Conservation (phyloP, 345 rosid species). For the Pistacia integerrima region DNA sequence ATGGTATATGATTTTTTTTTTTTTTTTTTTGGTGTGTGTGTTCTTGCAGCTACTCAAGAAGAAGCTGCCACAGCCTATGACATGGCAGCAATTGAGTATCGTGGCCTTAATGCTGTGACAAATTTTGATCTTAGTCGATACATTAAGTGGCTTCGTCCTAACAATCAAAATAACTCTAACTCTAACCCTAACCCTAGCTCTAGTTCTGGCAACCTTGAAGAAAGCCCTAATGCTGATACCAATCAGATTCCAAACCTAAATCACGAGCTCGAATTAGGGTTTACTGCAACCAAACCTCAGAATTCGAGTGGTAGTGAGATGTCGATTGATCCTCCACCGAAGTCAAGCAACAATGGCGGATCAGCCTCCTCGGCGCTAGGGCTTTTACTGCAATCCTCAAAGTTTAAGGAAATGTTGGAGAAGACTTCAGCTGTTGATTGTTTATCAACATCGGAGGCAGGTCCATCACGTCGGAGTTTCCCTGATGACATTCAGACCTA, state of each 20-base stretch:
- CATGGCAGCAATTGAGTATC: conserved; percentile 89
- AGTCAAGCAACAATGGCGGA: not conserved
- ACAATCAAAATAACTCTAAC: not conserved
- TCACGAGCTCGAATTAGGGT: not conserved
- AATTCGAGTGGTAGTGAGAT: conserved; percentile 1
- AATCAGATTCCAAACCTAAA: conserved; percentile 9
- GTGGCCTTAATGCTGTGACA: conserved; percentile 90
- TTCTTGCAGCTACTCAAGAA: conserved; percentile 80
- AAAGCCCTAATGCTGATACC: not conserved
- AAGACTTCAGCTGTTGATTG: conserved; percentile 38
- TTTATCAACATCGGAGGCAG: conserved; percentile 26
- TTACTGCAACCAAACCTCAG: not conserved
- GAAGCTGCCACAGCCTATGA: conserved; percentile 96
- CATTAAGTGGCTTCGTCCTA: conserved; percentile 46
- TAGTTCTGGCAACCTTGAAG: not conserved
- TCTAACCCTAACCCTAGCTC: not conserved
- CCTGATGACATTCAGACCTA: conserved; percentile 50
- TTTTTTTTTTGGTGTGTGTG: not conserved
- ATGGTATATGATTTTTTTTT: not conserved
- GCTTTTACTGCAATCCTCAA: conserved; percentile 48
- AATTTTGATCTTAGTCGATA: conserved; percentile 93
- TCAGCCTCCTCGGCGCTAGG: conserved; percentile 46
- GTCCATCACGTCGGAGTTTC: conserved; percentile 40
- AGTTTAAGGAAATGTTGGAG: conserved; percentile 61
- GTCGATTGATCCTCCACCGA: not conserved